These are phyloP conservation scores for Clavispora asparagi DNA, from an alignment of 805 yeast species.

Conservation along the genomic window DNA sequence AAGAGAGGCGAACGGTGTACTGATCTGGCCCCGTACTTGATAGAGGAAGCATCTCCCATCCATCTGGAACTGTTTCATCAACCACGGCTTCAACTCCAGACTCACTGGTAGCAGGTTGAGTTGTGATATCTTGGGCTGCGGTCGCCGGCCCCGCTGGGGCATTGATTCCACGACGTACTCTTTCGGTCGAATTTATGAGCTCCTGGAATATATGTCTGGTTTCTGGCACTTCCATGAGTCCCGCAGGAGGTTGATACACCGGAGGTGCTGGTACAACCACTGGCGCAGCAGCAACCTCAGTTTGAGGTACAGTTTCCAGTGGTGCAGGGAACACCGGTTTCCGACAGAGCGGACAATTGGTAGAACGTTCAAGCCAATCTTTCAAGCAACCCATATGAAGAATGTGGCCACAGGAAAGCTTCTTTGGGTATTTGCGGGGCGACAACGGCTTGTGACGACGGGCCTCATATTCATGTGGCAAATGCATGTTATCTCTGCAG, in stretches of 20 bases:
- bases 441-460: slow-evolving; percentile 17
- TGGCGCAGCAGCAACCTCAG: neutral
- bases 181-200: neutral
- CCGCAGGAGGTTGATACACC: neutral
- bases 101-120: neutral
- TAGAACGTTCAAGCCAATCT: slow-evolving; percentile 89
- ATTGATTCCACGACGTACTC: neutral
- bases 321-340: slow-evolving; percentile 45
- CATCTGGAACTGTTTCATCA: neutral
- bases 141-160: neutral
- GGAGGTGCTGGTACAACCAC: neutral
- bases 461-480: slow-evolving; percentile 33
- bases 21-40: neutral
- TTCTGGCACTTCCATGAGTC: neutral
- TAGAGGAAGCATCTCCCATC: neutral
- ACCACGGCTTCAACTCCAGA: neutral
- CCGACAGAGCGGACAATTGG: slow-evolving; percentile 90
- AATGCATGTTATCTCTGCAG: slow-evolving; percentile 84
- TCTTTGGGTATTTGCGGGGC: slow-evolving; percentile 58
- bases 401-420: slow-evolving; percentile 78
- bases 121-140: neutral
- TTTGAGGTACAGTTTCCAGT: neutral
- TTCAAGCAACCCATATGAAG: slow-evolving; percentile 86
- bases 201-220: neutral
- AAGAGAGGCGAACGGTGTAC: neutral